These are phyloP conservation scores for Penicillium bialowiezense DNA, from an alignment of 495 filamentous ascomycete genomes.

Conservation along the genomic window DNA sequence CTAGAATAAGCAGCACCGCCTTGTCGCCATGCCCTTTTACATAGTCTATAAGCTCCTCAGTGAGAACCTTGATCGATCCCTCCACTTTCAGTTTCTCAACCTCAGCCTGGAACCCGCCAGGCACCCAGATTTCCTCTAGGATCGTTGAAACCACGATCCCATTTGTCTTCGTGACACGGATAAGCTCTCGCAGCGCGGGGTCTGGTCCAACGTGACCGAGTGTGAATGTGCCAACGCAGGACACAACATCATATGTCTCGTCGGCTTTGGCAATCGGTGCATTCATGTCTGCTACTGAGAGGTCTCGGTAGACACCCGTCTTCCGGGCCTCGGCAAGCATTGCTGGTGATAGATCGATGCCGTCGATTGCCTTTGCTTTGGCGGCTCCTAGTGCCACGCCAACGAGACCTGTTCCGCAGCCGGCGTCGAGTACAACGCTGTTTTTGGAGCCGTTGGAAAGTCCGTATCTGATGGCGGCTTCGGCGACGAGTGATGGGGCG, in stretches of 20 bases:
- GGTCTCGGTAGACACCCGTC: conserved; percentile 39
- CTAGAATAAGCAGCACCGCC: conserved; percentile 32
- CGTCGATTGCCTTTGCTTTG: conserved; percentile 35
- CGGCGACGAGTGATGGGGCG: conserved; percentile 35
- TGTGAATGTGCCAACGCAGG: conserved; percentile 47
- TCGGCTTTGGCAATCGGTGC: conserved; percentile 26
- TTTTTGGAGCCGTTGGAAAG: conserved; percentile 13
- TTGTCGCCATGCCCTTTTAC: conserved; percentile 37
- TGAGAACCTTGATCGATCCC: conserved; percentile 26
- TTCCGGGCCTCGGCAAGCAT: conserved; percentile 43
- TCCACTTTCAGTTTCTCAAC: conserved; percentile 31
- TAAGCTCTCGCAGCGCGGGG: conserved; percentile 39
- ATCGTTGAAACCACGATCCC: conserved; percentile 46
- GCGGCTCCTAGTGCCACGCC: conserved; percentile 35
- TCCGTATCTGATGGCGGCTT: conserved; percentile 25
- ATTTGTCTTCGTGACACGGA: conserved; percentile 33
- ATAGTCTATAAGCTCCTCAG: conserved; percentile 38
- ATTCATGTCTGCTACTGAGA: conserved; percentile 37
- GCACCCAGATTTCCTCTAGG: conserved; percentile 37
- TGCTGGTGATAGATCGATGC: conserved; percentile 37
- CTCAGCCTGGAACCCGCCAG: conserved; percentile 37
- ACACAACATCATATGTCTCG: conserved; percentile 40
- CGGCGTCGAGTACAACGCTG: conserved; percentile 41
- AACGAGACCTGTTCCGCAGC: conserved; percentile 47
- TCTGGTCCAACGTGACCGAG: conserved; percentile 45